Evolutionary conservation across 1,284 basidiomycete species (phyloP), one percentile per base, ranked within the genome.

Genomic region (Puccinia polysora): DNA sequence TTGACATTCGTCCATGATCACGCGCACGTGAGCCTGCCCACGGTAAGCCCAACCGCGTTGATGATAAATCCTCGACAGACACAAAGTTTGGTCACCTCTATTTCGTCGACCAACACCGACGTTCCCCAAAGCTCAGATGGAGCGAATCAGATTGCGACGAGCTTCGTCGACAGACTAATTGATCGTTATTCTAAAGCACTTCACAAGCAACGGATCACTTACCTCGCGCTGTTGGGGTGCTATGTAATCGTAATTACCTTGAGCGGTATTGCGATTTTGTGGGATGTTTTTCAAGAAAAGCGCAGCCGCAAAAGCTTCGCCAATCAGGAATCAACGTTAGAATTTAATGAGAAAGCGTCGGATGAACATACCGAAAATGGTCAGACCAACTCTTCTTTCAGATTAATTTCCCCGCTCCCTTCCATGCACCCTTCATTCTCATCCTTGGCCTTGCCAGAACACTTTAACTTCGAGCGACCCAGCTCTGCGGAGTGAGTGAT

Each of bases 1-100:
- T 34, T 70, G 15, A 70, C 67, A 1, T 70, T 70, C 50, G 34
- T 70, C 20, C 67, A 70, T 40, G 67, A 70, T 30, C 55, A 70
- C 45, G 67, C 67, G 18, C 67, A 70, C 47, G 56, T 70, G 36
- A 56, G 60, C 30, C 56, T 70, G 12, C 67, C 56, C 14, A 70
- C 67, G 30, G 43, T 70, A 10, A 70, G 56, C 18, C 67, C 56
- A 8, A 50, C 40, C 6, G 65, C 45, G 14, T 32, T 70, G n/a
- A 60, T 70, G 56, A 59, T 70, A 28, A 60, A 47, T 20, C 56
- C 55, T 34, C 38, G 20, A 30, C 56, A 70, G 43, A 70, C 67
- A 12, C 43, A 60, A 47, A n/a, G 38, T 36, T 38, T 70, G 2
- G 67, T 70, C 15, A 55, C 20, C 28, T 68, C 65, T 2, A 43